Evolutionary conservation across 1,139 yeast species (phyloP), one percentile per base, ranked within the genome.

Genomic region (Diutina siamensis): DNA sequence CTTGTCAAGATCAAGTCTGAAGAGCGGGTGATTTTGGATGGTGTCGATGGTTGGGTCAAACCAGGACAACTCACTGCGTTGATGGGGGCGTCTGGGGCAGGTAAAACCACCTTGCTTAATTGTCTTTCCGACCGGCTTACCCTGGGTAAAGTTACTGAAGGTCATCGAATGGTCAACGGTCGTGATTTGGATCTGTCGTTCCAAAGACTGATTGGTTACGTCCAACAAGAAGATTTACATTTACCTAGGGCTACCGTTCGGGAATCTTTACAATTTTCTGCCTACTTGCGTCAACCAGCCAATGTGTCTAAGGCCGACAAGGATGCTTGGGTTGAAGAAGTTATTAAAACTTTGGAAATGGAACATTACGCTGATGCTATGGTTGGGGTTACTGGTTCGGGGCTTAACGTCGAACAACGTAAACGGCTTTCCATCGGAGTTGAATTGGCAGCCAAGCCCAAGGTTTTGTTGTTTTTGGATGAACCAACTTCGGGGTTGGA

Each of bases 401-500:
- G 77, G 49, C 67, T 84, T 52, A 84, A 84, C 59, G 94, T 84
- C 51, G 94, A 85, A 62, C 94, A 84, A 64, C 76, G 95, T 56
- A 85, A 85, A 69, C 77, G 94, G 59, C 70, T 85, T 54, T 83
- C 94, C 18, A 80, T 83, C 58, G 89, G 94, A 53, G 94, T 87
- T 48, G 95, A 87, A 58, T 68, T 87, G 48, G 94, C 87, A 40
- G 95, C 95, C 21, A 86, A 83, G 60, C 95, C 96, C 4, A 80
- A 82, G 52, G 68, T 87, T 48, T 67, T 87, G 50, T 67, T 87
- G 47, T 87, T 87, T 64, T 71, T 87, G 57, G 96, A 87, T 65
- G 96, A 87, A 61, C 96, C 96, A 8, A 87, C 96, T 20, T 86
- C 95, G 4, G 96, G 96, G 57, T 71, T 87, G 53, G 95, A 87